Evolutionary conservation across 2,329 filamentous ascomycete species (phyloP).

Genomic region (Albifimbria verrucaria): DNA sequence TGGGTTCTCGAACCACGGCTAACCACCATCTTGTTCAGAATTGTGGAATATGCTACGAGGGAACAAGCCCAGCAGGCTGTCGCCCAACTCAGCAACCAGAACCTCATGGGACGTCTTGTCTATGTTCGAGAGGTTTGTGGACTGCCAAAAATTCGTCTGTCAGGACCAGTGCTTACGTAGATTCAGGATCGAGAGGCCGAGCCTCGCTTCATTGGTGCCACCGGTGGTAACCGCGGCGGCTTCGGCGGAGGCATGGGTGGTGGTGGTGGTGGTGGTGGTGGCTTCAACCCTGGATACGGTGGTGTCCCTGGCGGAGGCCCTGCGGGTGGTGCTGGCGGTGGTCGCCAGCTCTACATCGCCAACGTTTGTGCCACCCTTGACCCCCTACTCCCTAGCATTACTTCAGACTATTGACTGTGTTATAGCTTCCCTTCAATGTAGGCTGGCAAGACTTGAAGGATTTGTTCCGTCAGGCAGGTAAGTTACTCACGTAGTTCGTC

Average conservation of each 20-base stretch:
- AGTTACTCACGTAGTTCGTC: conserved; percentile 34
- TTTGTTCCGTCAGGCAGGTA: conserved; percentile 96
- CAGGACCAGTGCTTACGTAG: not conserved
- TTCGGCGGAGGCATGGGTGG: conserved; percentile 52
- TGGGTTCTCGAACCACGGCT: conserved; percentile 17
- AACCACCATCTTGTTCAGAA: conserved; percentile 55
- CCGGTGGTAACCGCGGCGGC: conserved; percentile 59
- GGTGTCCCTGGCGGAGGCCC: conserved; percentile 47
- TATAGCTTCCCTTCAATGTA: conserved; percentile 90
- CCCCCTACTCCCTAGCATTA: conserved; percentile 7
- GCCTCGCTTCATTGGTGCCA: conserved; percentile 85
- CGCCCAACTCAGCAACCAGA: conserved; percentile 97
- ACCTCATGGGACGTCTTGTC: conserved; percentile 95
- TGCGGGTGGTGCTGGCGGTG: conserved; percentile 46
- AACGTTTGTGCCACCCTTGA: conserved; percentile 71
- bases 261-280: conserved; percentile 33
- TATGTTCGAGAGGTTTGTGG: conserved; percentile 89
- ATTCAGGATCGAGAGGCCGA: conserved; percentile 92
- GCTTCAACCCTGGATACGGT: conserved; percentile 55
- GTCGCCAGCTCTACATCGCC: conserved; percentile 92
- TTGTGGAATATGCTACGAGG: conserved; percentile 99
- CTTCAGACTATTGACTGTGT: conserved; percentile 15
- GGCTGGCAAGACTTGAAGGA: conserved; percentile 99
- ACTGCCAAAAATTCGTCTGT: conserved; percentile 16
- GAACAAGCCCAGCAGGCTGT: conserved; percentile 98